phyloP scores from a whole-genome alignment of 768 basidiomycete genomes.

The Termitomyces heimii region DNA sequence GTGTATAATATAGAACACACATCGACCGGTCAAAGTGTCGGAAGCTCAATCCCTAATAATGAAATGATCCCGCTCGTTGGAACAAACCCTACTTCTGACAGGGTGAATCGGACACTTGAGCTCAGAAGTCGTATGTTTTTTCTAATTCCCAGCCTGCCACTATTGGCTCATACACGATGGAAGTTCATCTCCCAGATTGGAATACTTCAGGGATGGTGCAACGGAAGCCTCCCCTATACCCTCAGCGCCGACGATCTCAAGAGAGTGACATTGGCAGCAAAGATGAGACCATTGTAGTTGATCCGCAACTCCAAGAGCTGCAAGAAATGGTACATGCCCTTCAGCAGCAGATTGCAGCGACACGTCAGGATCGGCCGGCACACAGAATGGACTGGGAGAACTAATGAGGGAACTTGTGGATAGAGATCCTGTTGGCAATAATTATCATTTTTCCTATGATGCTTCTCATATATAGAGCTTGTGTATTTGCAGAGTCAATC shows the following conservation, averaged over 20 bases:
- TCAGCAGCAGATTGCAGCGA: neutral
- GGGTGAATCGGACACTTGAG: neutral
- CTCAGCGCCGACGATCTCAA: neutral
- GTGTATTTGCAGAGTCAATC: no score
- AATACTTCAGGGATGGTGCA: neutral
- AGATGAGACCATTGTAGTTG: neutral
- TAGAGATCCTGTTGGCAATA: no score
- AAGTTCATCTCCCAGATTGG: neutral
- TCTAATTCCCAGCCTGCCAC: neutral
- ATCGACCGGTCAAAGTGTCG: neutral
- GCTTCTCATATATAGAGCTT: no score
- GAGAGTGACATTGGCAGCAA: neutral
- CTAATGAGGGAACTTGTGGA: neutral
- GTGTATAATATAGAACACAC: neutral
- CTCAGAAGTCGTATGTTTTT: neutral
- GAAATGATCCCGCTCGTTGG: neutral
- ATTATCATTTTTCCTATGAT: no score
- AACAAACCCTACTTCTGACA: neutral
- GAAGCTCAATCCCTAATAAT: neutral
- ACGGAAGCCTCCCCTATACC: neutral
- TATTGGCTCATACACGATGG: neutral
- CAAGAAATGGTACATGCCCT: neutral
- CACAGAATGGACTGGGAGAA: neutral
- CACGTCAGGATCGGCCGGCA: neutral
- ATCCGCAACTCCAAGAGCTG: neutral